Percentiles rank a stretch among this genome's conserved stretches.
phyloP scores from a whole-genome alignment of 1,139 yeast genomes.

The Yamadazyma songkhlaensis region DNA sequence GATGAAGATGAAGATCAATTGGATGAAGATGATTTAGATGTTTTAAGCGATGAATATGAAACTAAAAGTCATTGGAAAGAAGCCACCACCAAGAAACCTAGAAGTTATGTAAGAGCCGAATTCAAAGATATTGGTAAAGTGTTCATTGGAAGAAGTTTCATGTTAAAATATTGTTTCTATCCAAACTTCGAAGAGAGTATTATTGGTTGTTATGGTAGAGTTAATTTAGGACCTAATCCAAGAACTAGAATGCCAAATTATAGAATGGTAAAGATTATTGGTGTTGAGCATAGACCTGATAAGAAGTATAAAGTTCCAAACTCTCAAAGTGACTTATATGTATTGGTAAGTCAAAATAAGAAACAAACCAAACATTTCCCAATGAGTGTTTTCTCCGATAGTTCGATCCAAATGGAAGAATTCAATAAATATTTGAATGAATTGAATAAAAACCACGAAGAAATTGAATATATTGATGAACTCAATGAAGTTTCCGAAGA shows the following conservation, averaged over 20 bases:
- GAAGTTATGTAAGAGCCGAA: slow-evolving; percentile 20
- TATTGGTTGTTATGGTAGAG: slow-evolving; percentile 74
- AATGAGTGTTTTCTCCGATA: slow-evolving; percentile 77
- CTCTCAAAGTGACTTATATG: slow-evolving; percentile 56
- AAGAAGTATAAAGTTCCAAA: slow-evolving; percentile 57
- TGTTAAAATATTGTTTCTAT: slow-evolving; percentile 75
- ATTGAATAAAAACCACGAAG: slow-evolving; percentile 56
- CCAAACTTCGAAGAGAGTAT: slow-evolving; percentile 73
- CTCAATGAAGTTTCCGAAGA: slow-evolving; percentile 65
- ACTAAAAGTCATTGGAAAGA: slow-evolving; percentile 56
- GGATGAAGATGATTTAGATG: slow-evolving; percentile 26
- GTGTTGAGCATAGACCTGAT: slow-evolving; percentile 50
- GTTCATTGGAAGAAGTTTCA: slow-evolving; percentile 72
- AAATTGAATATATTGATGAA: slow-evolving; percentile 63
- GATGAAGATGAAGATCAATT: slow-evolving; percentile 39
- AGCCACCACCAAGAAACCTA: slow-evolving; percentile 20
- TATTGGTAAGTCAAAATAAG: slow-evolving; percentile 63
- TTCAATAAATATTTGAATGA: slow-evolving; percentile 66
- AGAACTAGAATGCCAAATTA: slow-evolving; percentile 66
- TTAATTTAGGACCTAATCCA: slow-evolving; percentile 72
- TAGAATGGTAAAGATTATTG: slow-evolving; percentile 79
- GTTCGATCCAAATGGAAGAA: slow-evolving; percentile 64
- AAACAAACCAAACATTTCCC: slow-evolving; percentile 71
- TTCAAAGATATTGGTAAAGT: slow-evolving; percentile 65
- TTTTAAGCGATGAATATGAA: slow-evolving; percentile 24